A percentile compares a stretch with the other conserved stretches of the same genome.
Conservation (phyloP, 257 asterid genomes). For the Verbena officinalis region DNA sequence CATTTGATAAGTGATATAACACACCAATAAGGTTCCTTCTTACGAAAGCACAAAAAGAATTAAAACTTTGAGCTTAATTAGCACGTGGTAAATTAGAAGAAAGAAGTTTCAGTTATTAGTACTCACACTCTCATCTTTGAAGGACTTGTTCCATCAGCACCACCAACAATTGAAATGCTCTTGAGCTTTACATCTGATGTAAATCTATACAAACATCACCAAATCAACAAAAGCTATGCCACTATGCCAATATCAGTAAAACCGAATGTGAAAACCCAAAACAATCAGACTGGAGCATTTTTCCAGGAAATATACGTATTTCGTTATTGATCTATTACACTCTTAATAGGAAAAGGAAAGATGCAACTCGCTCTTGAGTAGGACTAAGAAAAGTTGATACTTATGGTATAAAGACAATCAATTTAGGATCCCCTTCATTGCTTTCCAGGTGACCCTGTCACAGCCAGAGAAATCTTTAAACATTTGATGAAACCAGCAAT, state of each 20-base stretch:
- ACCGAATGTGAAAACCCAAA: slow-evolving; percentile 11
- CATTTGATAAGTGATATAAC: slow-evolving; percentile 7
- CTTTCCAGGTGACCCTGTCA: slow-evolving; percentile 91
- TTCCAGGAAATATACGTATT: background rate
- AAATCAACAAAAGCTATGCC: slow-evolving; percentile 13
- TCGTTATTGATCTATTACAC: too few species aligned
- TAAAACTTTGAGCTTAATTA: slow-evolving; percentile 16
- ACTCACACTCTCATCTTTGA: slow-evolving; percentile 97
- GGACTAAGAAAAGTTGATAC: slow-evolving; percentile 35
- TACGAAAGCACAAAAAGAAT: slow-evolving; percentile 2
- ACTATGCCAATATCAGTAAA: slow-evolving; percentile 4
- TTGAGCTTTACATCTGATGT: slow-evolving; percentile 95
- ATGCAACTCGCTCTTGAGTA: background rate
- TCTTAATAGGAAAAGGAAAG: background rate
- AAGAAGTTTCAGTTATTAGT: slow-evolving; percentile 10
- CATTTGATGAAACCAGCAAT: background rate
- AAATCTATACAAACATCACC: slow-evolving; percentile 50
- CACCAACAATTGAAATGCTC: slow-evolving; percentile 93
- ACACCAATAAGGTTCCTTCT: background rate
- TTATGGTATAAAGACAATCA: slow-evolving; percentile 96
- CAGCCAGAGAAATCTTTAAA: slow-evolving; percentile 20
- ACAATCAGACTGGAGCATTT: slow-evolving; percentile 11
- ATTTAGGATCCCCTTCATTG: slow-evolving; percentile 95
- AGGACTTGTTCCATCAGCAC: slow-evolving; percentile 96
- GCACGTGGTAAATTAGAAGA: slow-evolving; percentile 14